These are phyloP conservation scores for Dothideomycetidae sp. DNA, from an alignment of 2,329 filamentous ascomycete genomes.

Conservation along the genomic window DNA sequence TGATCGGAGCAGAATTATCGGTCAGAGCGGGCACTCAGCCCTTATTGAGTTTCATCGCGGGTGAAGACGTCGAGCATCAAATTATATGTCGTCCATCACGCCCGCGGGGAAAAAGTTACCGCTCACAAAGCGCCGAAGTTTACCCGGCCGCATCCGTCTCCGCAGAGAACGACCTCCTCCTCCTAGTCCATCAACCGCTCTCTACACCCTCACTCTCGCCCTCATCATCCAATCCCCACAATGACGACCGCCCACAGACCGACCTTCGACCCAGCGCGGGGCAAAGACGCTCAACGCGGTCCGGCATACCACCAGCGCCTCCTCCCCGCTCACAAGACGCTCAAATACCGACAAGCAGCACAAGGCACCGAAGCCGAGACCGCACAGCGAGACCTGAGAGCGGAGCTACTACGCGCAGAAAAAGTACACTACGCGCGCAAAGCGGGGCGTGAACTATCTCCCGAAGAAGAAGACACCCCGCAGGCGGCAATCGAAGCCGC, in stretches of 20 bases:
- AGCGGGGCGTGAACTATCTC: conserved; percentile 42
- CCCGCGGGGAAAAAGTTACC: too few species aligned
- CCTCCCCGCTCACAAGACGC: conserved; percentile 79
- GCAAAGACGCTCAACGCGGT: conserved; percentile 87
- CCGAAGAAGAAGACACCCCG: conserved; percentile 17
- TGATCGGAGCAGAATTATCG: too few species aligned
- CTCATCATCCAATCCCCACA: conserved; percentile 14
- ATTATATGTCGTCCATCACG: too few species aligned
- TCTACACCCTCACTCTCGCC: background rate
- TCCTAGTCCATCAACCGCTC: background rate
- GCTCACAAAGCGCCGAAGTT: conserved; percentile 8
- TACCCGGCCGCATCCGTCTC: conserved; percentile 10
- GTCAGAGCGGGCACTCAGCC: too few species aligned
- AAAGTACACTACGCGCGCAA: conserved; percentile 76
- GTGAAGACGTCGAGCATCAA: too few species aligned
- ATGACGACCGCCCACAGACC: conserved; percentile 57
- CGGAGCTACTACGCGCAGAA: conserved; percentile 81
- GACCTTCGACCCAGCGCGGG: conserved; percentile 89
- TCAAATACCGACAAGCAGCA: conserved; percentile 80
- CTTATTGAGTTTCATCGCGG: too few species aligned
- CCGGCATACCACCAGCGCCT: conserved; percentile 93
- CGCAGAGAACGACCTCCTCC: conserved; percentile 1
- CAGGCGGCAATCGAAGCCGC: conserved; percentile 30
- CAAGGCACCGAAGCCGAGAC: conserved; percentile 72
- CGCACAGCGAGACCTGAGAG: conserved; percentile 62